A percentile compares a stretch with the other conserved stretches of the same genome.
Conservation (phyloP, 768 basidiomycete genomes). For the Cantharellus anzutake region DNA sequence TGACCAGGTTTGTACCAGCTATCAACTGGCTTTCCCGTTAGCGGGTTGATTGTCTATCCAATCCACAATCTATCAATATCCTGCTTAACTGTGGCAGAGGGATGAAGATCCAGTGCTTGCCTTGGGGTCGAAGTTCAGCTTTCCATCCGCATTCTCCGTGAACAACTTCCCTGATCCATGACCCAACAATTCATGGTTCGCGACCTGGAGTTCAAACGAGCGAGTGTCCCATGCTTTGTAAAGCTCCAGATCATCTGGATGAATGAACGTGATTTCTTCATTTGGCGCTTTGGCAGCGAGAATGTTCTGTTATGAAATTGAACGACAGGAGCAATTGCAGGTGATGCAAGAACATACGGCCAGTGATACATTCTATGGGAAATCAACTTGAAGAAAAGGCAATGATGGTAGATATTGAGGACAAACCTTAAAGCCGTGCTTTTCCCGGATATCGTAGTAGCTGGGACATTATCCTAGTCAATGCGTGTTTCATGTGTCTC, state of each 20-base stretch:
- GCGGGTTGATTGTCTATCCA: slow-evolving; percentile 52
- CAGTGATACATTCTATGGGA: slow-evolving; percentile 46
- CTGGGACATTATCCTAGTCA: slow-evolving; percentile 18
- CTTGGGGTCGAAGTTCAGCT: slow-evolving; percentile 58
- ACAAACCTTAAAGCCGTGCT: slow-evolving; percentile 48
- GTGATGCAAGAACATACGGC: slow-evolving; percentile 28
- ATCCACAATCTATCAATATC: background rate
- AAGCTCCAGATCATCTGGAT: slow-evolving; percentile 52
- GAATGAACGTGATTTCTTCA: slow-evolving; percentile 71
- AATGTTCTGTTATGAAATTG: slow-evolving; percentile 36
- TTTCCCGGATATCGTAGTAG: slow-evolving; percentile 69
- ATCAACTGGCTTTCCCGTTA: slow-evolving; percentile 54
- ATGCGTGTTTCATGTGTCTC: too few species aligned
- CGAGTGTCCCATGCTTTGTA: slow-evolving; percentile 63
- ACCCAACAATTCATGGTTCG: slow-evolving; percentile 76
- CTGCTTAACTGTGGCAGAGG: too few species aligned
- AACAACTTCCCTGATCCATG: slow-evolving; percentile 66
- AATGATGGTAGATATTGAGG: background rate
- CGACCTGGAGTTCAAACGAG: slow-evolving; percentile 76
- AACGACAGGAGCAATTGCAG: background rate
- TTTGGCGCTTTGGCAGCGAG: slow-evolving; percentile 75
- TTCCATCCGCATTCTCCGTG: slow-evolving; percentile 55
- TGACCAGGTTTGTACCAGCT: slow-evolving; percentile 85
- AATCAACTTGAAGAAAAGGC: background rate
- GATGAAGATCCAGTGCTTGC: too few species aligned